Evolutionary conservation across 2,329 filamentous ascomycete species (phyloP).

Genomic region (Alternaria brassicicola): DNA sequence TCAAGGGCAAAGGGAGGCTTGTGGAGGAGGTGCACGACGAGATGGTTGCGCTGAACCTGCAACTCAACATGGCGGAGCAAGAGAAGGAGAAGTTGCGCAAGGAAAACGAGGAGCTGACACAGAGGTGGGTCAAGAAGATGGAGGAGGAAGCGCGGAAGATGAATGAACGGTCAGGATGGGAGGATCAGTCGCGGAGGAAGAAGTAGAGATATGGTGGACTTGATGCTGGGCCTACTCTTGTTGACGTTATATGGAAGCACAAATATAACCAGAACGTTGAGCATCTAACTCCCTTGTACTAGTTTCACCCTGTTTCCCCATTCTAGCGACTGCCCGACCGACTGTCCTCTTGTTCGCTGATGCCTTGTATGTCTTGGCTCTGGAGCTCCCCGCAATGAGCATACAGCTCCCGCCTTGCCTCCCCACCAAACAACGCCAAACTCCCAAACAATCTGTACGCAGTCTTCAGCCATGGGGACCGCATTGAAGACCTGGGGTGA

Average conservation of each 20-base stretch:
- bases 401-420: constrained; percentile 11
- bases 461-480: constrained; percentile 37
- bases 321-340: not conserved
- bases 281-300: not conserved
- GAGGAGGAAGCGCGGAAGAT: constrained; percentile 84
- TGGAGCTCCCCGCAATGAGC: constrained; percentile 33
- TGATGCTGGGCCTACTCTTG: not conserved
- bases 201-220: constrained; percentile 11
- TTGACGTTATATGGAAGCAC: not conserved
- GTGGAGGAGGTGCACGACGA: constrained; percentile 92
- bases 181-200: constrained; percentile 26
- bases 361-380: constrained; percentile 38
- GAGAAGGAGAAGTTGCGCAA: constrained; percentile 71
- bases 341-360: constrained; percentile 13
- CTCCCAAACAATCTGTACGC: constrained; percentile 5
- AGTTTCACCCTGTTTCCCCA: not conserved
- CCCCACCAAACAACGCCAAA: constrained; percentile 16
- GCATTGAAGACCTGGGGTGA: constrained; percentile 49
- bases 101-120: constrained; percentile 88
- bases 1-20: constrained; percentile 81
- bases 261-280: not conserved
- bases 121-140: constrained; percentile 90
- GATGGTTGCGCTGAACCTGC: constrained; percentile 82
- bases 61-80: constrained; percentile 85
- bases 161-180: constrained; percentile 61